Base-by-base conservation (phyloP, 2,329 filamentous ascomycete genomes). In the Helminthosporium solani region DNA sequence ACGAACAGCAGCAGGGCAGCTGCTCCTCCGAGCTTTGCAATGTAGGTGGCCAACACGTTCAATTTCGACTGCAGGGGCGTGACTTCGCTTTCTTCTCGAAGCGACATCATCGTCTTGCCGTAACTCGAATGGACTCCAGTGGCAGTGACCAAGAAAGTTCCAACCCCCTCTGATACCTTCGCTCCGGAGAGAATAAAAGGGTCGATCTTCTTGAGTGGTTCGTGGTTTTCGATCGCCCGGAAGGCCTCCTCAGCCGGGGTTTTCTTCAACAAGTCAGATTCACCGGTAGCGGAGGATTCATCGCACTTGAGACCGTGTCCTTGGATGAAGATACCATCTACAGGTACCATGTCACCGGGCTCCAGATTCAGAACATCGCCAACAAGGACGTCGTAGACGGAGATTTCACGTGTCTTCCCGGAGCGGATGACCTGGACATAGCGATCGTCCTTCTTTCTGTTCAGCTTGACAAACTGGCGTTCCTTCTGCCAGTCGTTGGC, bases 151-250 rank as follows among this genome's bases (percentile, higher is more conserved):
- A 92, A 67, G 67, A 89, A 91, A 3, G 81, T 83, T 8, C 88
- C 88, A 7, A 89, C 78, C 44, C 88, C 88, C 59, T 90, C 86
- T 0, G 83, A 83, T 9, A 92, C 83, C 56, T 89, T 90, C 2
- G 85, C 85, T 36, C 88, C 91, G 23, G 90, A 96, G 56, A 95
- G 88, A 59, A 96, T 90, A 67, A 92, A 92, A 0, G 88, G 88
- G 57, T 91, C 88, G 50, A 86, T 73, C 60, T 90, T 90, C 73
- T 78, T 77, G 27, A 85, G 70, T 14, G 75, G 75, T 42, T 84
- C 76, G 47, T 82, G 75, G 38, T 80, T 82, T 51, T 85, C 78
- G 52, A 87, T 84, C 3, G 82, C 77, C 27, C 77, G 77, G 63
- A 79, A 84, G 16, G 88, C 87, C 19, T 87, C 84, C 21, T 83